phyloP scores from a whole-genome alignment of 441 rosid genomes.

The Populus tomentosa region DNA sequence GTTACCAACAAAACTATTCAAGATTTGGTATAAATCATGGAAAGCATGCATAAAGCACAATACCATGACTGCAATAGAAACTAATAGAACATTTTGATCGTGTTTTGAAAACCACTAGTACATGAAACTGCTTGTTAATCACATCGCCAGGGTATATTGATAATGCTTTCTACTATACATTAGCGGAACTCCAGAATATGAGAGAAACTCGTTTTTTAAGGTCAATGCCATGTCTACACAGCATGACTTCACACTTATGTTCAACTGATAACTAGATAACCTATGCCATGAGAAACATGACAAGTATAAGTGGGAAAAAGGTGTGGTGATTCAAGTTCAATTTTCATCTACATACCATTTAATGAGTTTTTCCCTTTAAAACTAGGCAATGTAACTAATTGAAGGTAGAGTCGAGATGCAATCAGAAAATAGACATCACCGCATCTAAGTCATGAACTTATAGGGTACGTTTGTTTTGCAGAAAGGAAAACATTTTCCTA shows the following conservation, averaged over 20 bases:
- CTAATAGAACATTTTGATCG: background rate
- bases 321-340: background rate
- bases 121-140: background rate
- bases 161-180: background rate
- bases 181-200: background rate
- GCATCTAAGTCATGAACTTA: background rate
- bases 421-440: background rate
- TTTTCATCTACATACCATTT: background rate
- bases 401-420: background rate
- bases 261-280: background rate
- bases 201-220: background rate
- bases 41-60: background rate
- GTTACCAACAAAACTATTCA: background rate
- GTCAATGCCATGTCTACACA: background rate
- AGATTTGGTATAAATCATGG: background rate
- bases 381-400: background rate
- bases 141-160: background rate
- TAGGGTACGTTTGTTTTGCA: background rate
- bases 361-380: background rate
- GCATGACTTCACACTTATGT: background rate
- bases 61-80: background rate
- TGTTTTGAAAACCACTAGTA: background rate
- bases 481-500: background rate
- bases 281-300: background rate
- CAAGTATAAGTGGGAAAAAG: background rate